Percentiles rank a stretch among this genome's conserved stretches.
These are phyloP conservation scores for Trichophyton benhamiae DNA, from an alignment of 2,329 filamentous ascomycete genomes.

Conservation along the genomic window DNA sequence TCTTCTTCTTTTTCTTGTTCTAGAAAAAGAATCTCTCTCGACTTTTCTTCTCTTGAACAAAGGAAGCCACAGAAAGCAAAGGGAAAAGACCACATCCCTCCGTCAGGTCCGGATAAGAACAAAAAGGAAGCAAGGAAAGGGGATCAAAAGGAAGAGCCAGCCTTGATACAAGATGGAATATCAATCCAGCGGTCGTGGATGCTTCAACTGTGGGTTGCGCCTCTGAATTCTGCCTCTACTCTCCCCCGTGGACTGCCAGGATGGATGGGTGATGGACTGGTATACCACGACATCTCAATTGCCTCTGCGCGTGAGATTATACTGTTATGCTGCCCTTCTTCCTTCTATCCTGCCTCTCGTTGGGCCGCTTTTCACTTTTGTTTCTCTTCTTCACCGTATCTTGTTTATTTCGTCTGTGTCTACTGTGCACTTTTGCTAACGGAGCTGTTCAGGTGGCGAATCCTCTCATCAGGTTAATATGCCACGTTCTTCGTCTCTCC, in stretches of 20 bases:
- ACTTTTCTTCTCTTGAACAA: background rate
- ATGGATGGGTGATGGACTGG: background rate
- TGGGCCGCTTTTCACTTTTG: background rate
- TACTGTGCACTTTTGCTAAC: conserved; percentile 6
- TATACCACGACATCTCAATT: background rate
- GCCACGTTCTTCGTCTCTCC: conserved; percentile 19
- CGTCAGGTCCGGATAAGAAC: background rate
- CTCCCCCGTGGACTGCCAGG: background rate
- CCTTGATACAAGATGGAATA: conserved; percentile 36
- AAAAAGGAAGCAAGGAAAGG: background rate
- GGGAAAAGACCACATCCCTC: background rate
- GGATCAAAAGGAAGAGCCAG: conserved; percentile 1
- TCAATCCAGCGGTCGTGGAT: conserved; percentile 39
- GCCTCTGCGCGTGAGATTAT: background rate
- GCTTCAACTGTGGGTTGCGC: conserved; percentile 45
- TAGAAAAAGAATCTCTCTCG: background rate
- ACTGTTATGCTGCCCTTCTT: background rate
- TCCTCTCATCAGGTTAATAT: conserved; percentile 59
- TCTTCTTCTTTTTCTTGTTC: conserved; percentile 3
- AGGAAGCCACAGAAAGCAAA: background rate
- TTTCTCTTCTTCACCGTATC: background rate
- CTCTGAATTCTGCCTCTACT: background rate
- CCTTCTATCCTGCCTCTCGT: background rate
- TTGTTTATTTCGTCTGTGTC: background rate
- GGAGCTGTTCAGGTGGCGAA: conserved; percentile 49